Conservation (phyloP, 768 basidiomycete species). For the Pleurotus eryngii region DNA sequence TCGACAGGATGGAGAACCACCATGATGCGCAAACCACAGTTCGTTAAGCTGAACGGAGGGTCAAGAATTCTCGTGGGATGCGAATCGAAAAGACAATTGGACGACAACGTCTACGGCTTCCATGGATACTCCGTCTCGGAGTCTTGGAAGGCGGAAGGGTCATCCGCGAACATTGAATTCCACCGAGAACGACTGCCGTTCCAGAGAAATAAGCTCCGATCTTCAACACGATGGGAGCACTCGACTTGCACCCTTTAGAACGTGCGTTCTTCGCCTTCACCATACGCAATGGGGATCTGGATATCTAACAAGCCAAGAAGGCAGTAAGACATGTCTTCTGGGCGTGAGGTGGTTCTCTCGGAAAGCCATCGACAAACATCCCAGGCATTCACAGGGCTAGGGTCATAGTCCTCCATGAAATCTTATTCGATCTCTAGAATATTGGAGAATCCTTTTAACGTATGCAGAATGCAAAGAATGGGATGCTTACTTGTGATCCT, state of each 20-base stretch:
- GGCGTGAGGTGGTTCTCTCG: background rate
- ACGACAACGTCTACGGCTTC: background rate
- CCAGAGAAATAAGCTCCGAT: background rate
- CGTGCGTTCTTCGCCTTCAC: background rate
- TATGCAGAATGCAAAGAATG: background rate
- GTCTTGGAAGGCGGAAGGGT: constrained; percentile 27
- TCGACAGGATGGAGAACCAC: background rate
- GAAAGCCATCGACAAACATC: background rate
- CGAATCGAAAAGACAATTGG: no score
- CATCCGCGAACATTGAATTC: background rate
- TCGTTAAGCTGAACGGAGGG: background rate
- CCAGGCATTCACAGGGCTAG: no score
- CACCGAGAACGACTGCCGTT: background rate
- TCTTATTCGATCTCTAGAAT: background rate
- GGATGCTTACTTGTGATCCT: background rate
- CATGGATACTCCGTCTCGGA: background rate
- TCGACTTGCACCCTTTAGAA: background rate
- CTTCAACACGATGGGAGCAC: background rate
- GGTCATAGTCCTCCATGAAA: no score
- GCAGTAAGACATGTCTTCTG: constrained; percentile 2
- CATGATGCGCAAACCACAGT: background rate
- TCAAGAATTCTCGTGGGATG: background rate
- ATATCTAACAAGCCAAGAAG: background rate
- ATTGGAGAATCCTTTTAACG: background rate
- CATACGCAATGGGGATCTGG: background rate